Evolutionary conservation across 495 filamentous ascomycete species (phyloP).

Genomic region (Penicillium maclennaniae): DNA sequence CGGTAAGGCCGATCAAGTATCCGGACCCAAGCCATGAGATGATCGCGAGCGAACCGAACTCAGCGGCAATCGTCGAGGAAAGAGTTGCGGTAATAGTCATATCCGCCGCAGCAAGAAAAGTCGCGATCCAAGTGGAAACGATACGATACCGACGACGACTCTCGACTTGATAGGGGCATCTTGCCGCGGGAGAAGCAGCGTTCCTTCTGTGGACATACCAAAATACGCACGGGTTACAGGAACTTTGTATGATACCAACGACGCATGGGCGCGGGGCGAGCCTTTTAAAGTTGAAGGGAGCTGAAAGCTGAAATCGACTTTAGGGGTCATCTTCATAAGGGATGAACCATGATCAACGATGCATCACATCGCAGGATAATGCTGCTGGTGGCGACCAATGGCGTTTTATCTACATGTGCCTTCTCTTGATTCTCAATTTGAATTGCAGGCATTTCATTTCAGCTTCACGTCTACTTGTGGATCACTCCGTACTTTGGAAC

Average conservation of each 20-base stretch:
- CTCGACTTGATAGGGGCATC: not conserved
- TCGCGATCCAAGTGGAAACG: conserved; percentile 15
- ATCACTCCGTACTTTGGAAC: not conserved
- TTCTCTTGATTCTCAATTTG: not conserved
- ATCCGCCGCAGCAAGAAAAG: conserved; percentile 17
- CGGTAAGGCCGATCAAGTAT: conserved; percentile 15
- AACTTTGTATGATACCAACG: too few relatives aligned
- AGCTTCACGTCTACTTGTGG: not conserved
- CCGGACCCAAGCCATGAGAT: conserved; percentile 19
- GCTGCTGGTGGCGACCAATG: not conserved
- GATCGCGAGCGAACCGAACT: conserved; percentile 11
- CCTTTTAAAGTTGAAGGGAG: not conserved
- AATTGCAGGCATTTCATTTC: not conserved
- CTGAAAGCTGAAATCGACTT: not conserved
- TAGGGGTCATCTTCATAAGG: not conserved
- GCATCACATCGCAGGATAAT: not conserved
- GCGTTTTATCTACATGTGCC: not conserved
- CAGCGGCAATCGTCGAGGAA: conserved; percentile 12
- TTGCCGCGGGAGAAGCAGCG: not conserved
- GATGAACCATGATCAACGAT: not conserved
- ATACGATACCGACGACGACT: conserved; percentile 10
- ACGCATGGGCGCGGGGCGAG: not conserved
- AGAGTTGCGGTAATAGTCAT: conserved; percentile 17
- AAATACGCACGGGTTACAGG: not conserved
- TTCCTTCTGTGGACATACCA: not conserved